These are phyloP conservation scores for Tolypocladium album DNA, from an alignment of 2,329 filamentous ascomycete species.

Conservation along the genomic window DNA sequence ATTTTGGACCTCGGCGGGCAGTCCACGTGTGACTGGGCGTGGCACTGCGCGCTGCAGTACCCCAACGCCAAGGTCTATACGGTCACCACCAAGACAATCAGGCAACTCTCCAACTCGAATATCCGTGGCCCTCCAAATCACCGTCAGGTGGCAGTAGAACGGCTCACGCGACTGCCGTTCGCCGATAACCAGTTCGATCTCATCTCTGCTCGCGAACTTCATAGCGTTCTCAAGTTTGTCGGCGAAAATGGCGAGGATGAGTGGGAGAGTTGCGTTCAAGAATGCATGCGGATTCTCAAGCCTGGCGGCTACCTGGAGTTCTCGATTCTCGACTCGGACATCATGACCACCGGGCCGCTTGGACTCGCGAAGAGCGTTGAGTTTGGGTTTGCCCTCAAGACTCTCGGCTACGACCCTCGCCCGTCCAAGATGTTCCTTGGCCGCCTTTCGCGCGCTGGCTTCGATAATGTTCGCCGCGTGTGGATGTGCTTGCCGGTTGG, in stretches of 20 bases:
- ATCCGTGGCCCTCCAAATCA: slow-evolving; percentile 82
- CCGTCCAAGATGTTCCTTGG: slow-evolving; percentile 74
- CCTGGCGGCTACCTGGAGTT: slow-evolving; percentile 91
- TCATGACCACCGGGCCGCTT: slow-evolving; percentile 72
- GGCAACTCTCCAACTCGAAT: slow-evolving; percentile 61
- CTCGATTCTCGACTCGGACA: slow-evolving; percentile 77
- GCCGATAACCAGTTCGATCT: slow-evolving; percentile 79
- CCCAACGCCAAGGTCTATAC: slow-evolving; percentile 82
- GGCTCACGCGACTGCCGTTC: slow-evolving; percentile 76
- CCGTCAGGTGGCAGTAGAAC: slow-evolving; percentile 66
- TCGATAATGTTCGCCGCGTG: slow-evolving; percentile 68
- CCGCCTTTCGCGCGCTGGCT: slow-evolving; percentile 65
- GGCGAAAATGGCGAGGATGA: slow-evolving; percentile 65
- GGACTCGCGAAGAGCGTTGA: slow-evolving; percentile 80
- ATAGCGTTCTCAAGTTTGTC: slow-evolving; percentile 69
- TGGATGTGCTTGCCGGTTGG: slow-evolving; percentile 90
- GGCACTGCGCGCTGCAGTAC: slow-evolving; percentile 81
- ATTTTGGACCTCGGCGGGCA: slow-evolving; percentile 84
- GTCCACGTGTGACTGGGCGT: slow-evolving; percentile 85
- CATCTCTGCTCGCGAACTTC: slow-evolving; percentile 78
- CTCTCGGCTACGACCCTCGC: slow-evolving; percentile 76
- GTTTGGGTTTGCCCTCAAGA: slow-evolving; percentile 83
- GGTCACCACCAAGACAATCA: slow-evolving; percentile 62
- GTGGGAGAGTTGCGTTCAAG: slow-evolving; percentile 73
- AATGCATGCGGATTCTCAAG: slow-evolving; percentile 86